These are phyloP conservation scores for Pseudocercospora eumusae DNA, from an alignment of 2,329 filamentous ascomycete genomes.

Conservation along the genomic window DNA sequence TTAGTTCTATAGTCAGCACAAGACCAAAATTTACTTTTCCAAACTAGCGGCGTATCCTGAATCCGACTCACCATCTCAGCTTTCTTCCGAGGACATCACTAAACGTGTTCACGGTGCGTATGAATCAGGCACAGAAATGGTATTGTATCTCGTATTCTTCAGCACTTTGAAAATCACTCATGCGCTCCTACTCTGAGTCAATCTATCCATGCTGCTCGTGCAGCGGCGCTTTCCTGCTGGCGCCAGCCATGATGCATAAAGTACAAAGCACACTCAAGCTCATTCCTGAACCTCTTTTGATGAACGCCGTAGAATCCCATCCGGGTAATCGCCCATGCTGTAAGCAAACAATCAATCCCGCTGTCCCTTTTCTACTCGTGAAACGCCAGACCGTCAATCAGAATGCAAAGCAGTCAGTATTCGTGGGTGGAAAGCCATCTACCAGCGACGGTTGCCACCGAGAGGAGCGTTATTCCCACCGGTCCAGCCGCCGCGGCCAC, in stretches of 20 bases:
- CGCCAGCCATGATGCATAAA: conserved; percentile 8
- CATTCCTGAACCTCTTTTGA: conserved; percentile 1
- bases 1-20: too few species aligned
- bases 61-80: too few species aligned
- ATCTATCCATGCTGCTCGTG: conserved; percentile 5
- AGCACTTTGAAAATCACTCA: background rate
- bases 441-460: conserved; percentile 60
- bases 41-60: too few species aligned
- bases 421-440: conserved; percentile 13
- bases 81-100: too few species aligned
- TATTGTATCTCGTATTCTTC: background rate
- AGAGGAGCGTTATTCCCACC: conserved; percentile 61
- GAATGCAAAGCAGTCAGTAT: conserved; percentile 22
- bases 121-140: too few species aligned
- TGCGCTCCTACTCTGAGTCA: background rate
- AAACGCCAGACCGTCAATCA: conserved; percentile 27
- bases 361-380: conserved; percentile 23
- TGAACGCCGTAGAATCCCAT: conserved; percentile 1
- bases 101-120: too few species aligned
- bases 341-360: conserved; percentile 9
- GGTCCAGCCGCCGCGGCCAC: conserved; percentile 50
- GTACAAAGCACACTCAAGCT: conserved; percentile 2
- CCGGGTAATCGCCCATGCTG: conserved; percentile 7
- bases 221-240: conserved; percentile 5
- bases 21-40: too few species aligned